Conservation (phyloP, 2,329 filamentous ascomycete genomes). For the Dothideomycetes sp. region DNA sequence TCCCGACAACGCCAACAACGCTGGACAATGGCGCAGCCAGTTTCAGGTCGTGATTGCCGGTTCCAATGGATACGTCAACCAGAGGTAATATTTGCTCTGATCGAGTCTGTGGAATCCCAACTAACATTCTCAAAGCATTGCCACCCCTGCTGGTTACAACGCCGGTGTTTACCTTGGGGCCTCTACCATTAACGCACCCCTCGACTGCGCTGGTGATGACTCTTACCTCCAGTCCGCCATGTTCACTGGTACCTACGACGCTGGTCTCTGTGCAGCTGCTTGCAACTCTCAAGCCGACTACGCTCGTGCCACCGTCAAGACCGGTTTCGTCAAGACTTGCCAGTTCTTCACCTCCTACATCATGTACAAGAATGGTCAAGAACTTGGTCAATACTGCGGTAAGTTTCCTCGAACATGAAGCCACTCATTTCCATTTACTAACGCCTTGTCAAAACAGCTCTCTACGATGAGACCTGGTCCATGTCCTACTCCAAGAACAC, state of each 20-base stretch:
- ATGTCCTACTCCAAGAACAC: conserved; percentile 18
- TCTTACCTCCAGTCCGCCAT: conserved; percentile 15
- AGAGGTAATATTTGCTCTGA: no score
- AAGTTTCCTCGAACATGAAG: no score
- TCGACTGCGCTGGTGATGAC: conserved; percentile 17
- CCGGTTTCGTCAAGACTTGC: conserved; percentile 15
- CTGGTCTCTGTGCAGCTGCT: conserved; percentile 20
- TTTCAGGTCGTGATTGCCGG: conserved; percentile 36
- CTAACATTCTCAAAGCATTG: conserved; percentile 16
- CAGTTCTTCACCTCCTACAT: conserved; percentile 32
- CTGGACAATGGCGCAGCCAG: conserved; percentile 25
- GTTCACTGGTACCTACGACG: conserved; percentile 18
- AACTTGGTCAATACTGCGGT: conserved; percentile 31
- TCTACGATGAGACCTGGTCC: conserved; percentile 25
- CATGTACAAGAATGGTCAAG: conserved; percentile 29
- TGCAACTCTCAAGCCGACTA: conserved; percentile 20
- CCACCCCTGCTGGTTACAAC: conserved; percentile 22
- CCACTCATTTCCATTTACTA: no score
- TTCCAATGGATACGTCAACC: conserved; percentile 30
- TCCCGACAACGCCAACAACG: conserved; percentile 25
- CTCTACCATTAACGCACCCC: conserved; percentile 27
- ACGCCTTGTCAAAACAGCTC: no score
- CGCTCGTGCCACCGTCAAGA: conserved; percentile 17
- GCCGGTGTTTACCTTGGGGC: conserved; percentile 20
- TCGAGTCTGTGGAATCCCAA: no score